Evolutionary conservation across 345 rosid genomes (phyloP).

Genomic region (Noccaea caerulescens): DNA sequence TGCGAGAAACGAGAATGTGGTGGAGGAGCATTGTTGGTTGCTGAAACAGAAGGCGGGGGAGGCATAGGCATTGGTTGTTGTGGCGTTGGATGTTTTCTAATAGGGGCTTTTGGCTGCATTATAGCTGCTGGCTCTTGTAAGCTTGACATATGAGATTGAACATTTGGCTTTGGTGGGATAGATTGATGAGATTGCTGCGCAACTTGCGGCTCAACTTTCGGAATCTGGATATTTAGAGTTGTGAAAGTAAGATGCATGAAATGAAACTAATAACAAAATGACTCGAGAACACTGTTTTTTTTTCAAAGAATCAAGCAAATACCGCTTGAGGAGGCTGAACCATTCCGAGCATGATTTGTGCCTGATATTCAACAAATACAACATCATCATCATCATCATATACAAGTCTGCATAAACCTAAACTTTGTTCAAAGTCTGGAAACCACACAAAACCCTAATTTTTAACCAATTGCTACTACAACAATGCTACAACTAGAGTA

Average conservation of each 20-base stretch:
- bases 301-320: conserved; percentile 35
- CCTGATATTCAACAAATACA: conserved; percentile 51
- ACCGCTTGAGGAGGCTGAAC: conserved; percentile 94
- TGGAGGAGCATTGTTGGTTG: conserved; percentile 57
- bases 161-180: conserved; percentile 53
- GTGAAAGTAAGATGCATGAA: conserved; percentile 17
- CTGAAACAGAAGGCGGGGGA: conserved; percentile 53
- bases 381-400: conserved; percentile 19
- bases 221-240: conserved; percentile 54
- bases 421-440: not conserved
- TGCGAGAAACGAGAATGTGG: conserved; percentile 66
- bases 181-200: conserved; percentile 62
- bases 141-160: conserved; percentile 56
- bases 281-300: conserved; percentile 1
- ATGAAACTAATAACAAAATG: conserved; percentile 18
- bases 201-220: conserved; percentile 61
- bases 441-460: conserved; percentile 37
- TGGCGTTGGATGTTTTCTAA: conserved; percentile 66
- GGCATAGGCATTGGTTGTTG: conserved; percentile 51
- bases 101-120: conserved; percentile 54
- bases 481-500: conserved; percentile 13
- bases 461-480: conserved; percentile 3
- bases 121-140: conserved; percentile 59
- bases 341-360: conserved; percentile 99
- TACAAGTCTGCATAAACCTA: conserved; percentile 16